Evolutionary conservation across 352 stramenopile species (phyloP), one percentile per base, ranked within the genome.

Genomic region (Globisporangium echinulatum): DNA sequence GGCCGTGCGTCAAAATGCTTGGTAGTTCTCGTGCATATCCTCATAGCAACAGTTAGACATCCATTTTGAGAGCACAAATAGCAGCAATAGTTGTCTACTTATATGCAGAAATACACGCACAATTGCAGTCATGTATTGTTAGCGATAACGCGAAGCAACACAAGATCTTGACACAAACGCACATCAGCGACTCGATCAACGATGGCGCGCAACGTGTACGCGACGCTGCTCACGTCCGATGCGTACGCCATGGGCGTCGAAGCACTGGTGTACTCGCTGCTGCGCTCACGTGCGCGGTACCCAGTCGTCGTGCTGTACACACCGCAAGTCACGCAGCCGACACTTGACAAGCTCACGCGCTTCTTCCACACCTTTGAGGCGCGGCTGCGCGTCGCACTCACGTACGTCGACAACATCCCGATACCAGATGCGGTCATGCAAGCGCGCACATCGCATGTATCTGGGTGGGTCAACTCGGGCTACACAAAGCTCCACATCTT

Each of bases 401-500:
- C 51, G 17, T 58, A 55, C 43, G 64, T 77, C 6, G 59, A 66
- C 7, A 62, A 69, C 44, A 74, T 77, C 25, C 55, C 58, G 7
- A 71, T 74, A 43, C 67, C 68, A 46, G 59, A 61, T 5, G 33
- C 54, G 6, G 54, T 59, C 4, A 51, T 46, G 17, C 48, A 62
- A 13, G 17, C 33, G 1, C 13, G 19, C 11, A 36, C 7, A 3
- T 59, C 74, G 11, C 69, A 77, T 39, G 70, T 79, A 1, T 15
- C 66, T 54, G 70, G 71, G 1, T 79, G 69, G 71, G 59, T 79
- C 17, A 79, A 77, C 49, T 75, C 71, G 5, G 71, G 66, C 1
- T 78, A 82, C 63, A 70, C 68, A 5, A 79, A 79, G 47, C 67
- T 79, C 49, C 51, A 70, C 54, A 64, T 82, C 56, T 82, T 91